Evolutionary conservation across 306 rosid genomes (phyloP).

Genomic region (Canavalia gladiata): DNA sequence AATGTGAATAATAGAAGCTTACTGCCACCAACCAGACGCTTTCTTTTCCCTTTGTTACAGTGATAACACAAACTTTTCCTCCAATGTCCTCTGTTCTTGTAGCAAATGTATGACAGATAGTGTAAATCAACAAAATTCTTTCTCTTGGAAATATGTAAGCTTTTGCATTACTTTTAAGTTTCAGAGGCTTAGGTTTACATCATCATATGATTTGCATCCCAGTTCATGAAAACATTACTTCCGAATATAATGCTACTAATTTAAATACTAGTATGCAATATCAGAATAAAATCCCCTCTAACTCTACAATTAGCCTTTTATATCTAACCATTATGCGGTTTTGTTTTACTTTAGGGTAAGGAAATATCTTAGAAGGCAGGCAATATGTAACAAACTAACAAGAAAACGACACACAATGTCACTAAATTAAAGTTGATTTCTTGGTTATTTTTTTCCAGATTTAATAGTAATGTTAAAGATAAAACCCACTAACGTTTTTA

Average conservation of each 20-base stretch:
- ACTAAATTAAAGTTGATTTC: background rate
- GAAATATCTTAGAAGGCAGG: background rate
- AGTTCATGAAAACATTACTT: background rate
- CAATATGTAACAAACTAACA: background rate
- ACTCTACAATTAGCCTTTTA: background rate
- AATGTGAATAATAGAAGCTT: slow-evolving; percentile 55
- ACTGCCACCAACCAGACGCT: slow-evolving; percentile 26
- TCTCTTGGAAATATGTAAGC: slow-evolving; percentile 34
- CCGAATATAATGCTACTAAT: background rate
- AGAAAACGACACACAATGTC: background rate
- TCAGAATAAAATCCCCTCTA: background rate
- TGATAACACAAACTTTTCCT: slow-evolving; percentile 7
- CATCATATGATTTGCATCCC: slow-evolving; percentile 10
- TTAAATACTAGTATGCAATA: background rate
- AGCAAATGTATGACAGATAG: slow-evolving; percentile 21
- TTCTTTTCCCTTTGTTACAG: slow-evolving; percentile 31
- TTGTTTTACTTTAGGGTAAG: background rate
- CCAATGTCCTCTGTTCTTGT: background rate
- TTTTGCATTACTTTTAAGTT: background rate
- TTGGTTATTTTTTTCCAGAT: background rate
- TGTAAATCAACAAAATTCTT: background rate
- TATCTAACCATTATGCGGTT: background rate
- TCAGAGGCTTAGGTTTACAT: slow-evolving; percentile 5
- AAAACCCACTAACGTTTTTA: background rate
- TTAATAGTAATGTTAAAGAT: background rate